Conservation (phyloP, 1,284 basidiomycete species). For the Athelia sp. region DNA sequence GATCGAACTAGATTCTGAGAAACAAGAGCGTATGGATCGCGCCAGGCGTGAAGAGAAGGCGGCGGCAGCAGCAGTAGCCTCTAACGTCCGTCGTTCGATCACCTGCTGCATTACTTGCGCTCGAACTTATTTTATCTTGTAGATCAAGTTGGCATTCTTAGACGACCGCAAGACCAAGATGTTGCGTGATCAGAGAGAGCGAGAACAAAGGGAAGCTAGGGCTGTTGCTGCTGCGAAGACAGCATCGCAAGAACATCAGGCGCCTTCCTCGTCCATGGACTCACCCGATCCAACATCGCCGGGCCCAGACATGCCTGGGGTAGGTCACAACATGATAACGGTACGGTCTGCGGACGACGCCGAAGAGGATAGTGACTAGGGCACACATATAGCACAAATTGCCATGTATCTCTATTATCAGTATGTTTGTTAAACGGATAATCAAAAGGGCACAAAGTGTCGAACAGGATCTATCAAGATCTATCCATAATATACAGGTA, state of each 20-base stretch:
- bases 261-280: background rate
- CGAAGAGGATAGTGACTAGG: background rate
- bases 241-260: background rate
- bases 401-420: no score
- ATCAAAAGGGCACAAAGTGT: no score
- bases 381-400: no score
- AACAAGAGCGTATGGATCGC: constrained; percentile 42
- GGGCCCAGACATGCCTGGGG: background rate
- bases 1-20: constrained; percentile 48
- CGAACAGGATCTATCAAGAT: no score
- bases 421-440: no score
- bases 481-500: no score
- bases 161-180: constrained; percentile 64
- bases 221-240: constrained; percentile 19
- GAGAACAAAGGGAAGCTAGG: constrained; percentile 39
- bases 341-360: background rate
- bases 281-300: background rate
- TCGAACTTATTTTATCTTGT: background rate
- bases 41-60: constrained; percentile 53
- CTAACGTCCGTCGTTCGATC: constrained; percentile 38
- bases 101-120: background rate
- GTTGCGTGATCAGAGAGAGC: constrained; percentile 53
- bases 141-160: constrained; percentile 71
- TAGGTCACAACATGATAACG: background rate
- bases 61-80: constrained; percentile 43